Evolutionary conservation across 1,284 basidiomycete genomes (phyloP).

Genomic region (Ceratobasidium sp.): DNA sequence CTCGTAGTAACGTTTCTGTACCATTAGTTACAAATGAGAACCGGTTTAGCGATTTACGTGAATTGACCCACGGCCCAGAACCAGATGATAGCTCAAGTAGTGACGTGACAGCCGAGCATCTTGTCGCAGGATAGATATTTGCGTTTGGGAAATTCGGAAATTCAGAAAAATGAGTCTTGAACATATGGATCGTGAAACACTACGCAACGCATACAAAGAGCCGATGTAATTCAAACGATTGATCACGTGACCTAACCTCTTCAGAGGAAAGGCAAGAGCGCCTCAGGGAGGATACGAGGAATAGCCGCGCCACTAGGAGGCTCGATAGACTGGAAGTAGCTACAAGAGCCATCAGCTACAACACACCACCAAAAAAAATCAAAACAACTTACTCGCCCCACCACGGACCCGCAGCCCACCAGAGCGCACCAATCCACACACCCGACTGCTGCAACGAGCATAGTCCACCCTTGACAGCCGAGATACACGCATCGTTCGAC

Average conservation of each 20-base stretch:
- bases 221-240: not conserved
- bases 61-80: no score
- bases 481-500: conserved; percentile 63
- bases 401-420: conserved; percentile 48
- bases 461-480: conserved; percentile 65
- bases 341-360: not conserved
- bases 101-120: no score
- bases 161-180: no score
- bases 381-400: conserved; percentile 27
- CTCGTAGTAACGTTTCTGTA: no score
- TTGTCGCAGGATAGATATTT: no score
- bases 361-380: not conserved
- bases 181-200: no score
- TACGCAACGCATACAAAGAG: not conserved
- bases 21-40: no score
- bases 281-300: conserved; percentile 64
- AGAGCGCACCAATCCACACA: conserved; percentile 64
- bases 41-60: no score
- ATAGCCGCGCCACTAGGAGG: conserved; percentile 67
- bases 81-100: no score
- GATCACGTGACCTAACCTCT: not conserved
- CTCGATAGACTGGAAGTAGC: conserved; percentile 52
- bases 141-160: no score
- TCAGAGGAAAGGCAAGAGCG: conserved; percentile 51
- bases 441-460: conserved; percentile 69